Conservation (phyloP, 176 grass and related monocot genomes). For the Zoysia pacifica region DNA sequence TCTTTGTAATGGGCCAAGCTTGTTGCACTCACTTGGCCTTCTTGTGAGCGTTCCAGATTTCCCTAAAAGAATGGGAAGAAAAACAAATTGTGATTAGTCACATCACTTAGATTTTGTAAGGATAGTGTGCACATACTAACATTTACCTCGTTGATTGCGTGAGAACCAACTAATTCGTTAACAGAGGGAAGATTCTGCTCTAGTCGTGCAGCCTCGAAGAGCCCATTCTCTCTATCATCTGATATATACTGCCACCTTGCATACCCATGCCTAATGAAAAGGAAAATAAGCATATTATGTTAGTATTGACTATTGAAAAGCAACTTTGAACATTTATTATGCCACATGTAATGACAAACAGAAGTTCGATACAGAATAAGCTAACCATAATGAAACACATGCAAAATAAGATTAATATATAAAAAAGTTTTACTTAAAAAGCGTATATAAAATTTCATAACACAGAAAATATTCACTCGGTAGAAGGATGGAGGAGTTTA, state of each 20-base stretch:
- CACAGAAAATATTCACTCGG: neutral
- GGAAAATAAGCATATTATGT: constrained; percentile 23
- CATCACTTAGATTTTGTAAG: constrained; percentile 7
- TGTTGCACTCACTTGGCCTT: constrained; percentile 46
- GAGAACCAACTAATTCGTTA: constrained; percentile 56
- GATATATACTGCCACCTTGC: constrained; percentile 95
- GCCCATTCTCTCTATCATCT: constrained; percentile 76
- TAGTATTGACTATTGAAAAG: constrained; percentile 24
- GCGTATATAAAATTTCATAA: neutral
- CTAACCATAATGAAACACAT: neutral
- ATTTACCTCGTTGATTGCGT: constrained; percentile 55
- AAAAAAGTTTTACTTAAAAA: too few species aligned
- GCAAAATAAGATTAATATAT: constrained; percentile 12
- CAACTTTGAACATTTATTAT: constrained; percentile 19
- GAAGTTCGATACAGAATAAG: constrained; percentile 7
- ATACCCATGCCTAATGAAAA: constrained; percentile 79
- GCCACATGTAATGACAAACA: neutral
- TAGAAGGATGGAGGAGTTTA: neutral
- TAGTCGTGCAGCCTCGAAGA: constrained; percentile 74
- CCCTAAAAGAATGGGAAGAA: constrained; percentile 49
- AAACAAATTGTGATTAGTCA: constrained; percentile 20
- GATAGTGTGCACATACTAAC: constrained; percentile 45
- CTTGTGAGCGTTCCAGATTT: constrained; percentile 64
- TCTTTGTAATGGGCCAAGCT: constrained; percentile 68
- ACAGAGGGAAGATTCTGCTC: constrained; percentile 73